Evolutionary conservation across 805 yeast species (phyloP), one percentile per base, ranked within the genome.

Genomic region (Saccharomycopsis sp.): DNA sequence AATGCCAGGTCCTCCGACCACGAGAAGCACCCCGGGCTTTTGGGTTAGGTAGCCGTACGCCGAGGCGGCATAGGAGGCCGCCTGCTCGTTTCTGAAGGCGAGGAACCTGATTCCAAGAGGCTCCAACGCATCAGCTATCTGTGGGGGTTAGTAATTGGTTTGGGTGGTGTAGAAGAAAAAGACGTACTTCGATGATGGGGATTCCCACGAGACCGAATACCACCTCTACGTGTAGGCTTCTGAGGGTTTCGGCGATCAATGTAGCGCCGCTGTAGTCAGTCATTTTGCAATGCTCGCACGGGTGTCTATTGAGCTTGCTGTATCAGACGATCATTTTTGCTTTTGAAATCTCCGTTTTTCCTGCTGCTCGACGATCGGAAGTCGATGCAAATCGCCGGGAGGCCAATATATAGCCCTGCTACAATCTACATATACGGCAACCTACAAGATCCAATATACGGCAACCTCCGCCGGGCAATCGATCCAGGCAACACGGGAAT

Each of bases 1-100:
- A 2, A 85, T 71, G 2, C 91, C 91, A 0, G 91, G 90, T 0
- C 91, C 91, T 34, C 91, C 91, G 2, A 86, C 91, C 0, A 84
- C 87, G 2, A 85, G 72, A 16, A 83, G 67, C 0, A 85, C 87
- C 18, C 87, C 90, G 0, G 91, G 91, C 59, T 68, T 71, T 0
- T 81, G 80, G 2, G 87, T 83, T 50, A 85, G 66, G 62, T 81
- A 85, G 0, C 90, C 90, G 66, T 85, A 84, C 0, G 80, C 78
- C 1, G 88, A 80, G 1, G 91, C 91, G 1, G 91, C 91, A 64
- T 85, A 84, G 0, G 89, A 80, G 0, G 91, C 91, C 15, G 86
- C 75, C 64, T 85, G 91, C 65, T 85, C 91, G 67, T 85, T 85
- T 60, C 91, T 72, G 66, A 84, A 85, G 0, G 84, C 66, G 46